A percentile compares a stretch with the other conserved stretches of the same genome.
phyloP scores from a whole-genome alignment of 257 asterid genomes.

The Echites panduratus region DNA sequence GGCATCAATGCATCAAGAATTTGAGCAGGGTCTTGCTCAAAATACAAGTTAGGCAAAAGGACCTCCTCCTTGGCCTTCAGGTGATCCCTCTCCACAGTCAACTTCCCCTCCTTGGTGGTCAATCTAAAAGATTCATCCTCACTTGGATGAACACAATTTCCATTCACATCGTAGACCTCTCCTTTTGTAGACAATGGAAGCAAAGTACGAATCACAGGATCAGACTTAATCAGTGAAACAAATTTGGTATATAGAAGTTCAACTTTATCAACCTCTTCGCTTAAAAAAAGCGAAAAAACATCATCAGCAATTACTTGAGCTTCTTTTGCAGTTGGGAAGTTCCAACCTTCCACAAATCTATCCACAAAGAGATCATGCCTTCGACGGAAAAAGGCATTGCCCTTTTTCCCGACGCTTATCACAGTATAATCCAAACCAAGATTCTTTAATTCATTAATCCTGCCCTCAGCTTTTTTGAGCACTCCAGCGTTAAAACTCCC shows the following conservation, averaged over 20 bases:
- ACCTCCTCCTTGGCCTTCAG: conserved; percentile 13
- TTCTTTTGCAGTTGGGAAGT: conserved; percentile 58
- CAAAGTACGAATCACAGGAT: conserved; percentile 54
- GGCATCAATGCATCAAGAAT: conserved; percentile 85
- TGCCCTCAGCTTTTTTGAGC: conserved; percentile 44
- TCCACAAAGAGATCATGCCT: conserved; percentile 32
- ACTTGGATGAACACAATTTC: conserved; percentile 42
- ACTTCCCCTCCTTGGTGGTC: conserved; percentile 57
- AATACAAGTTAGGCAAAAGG: conserved; percentile 37
- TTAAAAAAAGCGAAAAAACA: conserved; percentile 56
- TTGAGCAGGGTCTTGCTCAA: conserved; percentile 84
- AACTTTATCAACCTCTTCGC: conserved; percentile 71
- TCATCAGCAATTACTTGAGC: conserved; percentile 72
- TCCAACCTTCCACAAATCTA: conserved; percentile 43
- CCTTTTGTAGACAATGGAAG: conserved; percentile 57
- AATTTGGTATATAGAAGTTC: conserved; percentile 73
- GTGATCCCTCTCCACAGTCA: conserved; percentile 57
- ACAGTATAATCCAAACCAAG: conserved; percentile 46
- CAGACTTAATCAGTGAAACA: conserved; percentile 57
- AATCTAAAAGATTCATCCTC: conserved; percentile 64
- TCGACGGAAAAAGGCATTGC: conserved; percentile 47
- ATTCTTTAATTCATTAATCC: conserved; percentile 40
- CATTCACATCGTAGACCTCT: conserved; percentile 44
- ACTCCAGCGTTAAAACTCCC: conserved; percentile 58
- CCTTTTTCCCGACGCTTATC: conserved; percentile 64